Base-by-base conservation (phyloP, 495 filamentous ascomycete species). In the Xylaria sp. region DNA sequence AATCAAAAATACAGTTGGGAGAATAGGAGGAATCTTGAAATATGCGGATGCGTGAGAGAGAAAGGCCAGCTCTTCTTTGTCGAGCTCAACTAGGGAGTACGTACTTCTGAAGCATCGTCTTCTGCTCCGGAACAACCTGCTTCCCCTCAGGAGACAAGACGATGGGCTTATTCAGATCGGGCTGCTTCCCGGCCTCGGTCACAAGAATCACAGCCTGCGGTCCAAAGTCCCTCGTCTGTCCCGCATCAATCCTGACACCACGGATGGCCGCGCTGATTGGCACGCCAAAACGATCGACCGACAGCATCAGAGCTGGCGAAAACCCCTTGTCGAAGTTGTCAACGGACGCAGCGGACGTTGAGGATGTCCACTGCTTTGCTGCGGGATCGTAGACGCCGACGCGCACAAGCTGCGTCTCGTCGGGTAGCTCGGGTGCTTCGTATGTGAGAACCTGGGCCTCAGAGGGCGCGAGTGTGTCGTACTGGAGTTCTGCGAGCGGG, bases 101-200 rank as follows among this genome's bases (percentile, higher is more conserved):
- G 76, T 81, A 92, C 90, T 92, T 92, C 79, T 93, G 91, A 57
- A 93, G 78, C 72, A 93, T 88, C 0, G 84, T 84, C 85, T 92
- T 93, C 85, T 93, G 89, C 77, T 80, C 85, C 58, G 80, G 85
- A 55, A 85, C 78, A 26, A 83, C 83, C 65, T 80, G 82, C 79
- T 84, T 89, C 12, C 91, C 91, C 73, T 92, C 88, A 0, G 85
- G 76, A 68, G 81, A 85, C 68, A 93, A 73, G 52, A 92, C 88
- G 5, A 93, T 81, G 2, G 91, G 90, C 76, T 85, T 89, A 74
- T 92, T 92, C 72, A 92, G 78, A 64, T 82, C 81, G 1, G 89
- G 88, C 74, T 86, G 81, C 73, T 83, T 84, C 12, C 88, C 90
- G 2, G 64, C 74, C 55, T 59, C 77, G n/a, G 80, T 76, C n/a